Conservation (phyloP, 2,329 filamentous ascomycete species). For the Trichoderma aggressivum region DNA sequence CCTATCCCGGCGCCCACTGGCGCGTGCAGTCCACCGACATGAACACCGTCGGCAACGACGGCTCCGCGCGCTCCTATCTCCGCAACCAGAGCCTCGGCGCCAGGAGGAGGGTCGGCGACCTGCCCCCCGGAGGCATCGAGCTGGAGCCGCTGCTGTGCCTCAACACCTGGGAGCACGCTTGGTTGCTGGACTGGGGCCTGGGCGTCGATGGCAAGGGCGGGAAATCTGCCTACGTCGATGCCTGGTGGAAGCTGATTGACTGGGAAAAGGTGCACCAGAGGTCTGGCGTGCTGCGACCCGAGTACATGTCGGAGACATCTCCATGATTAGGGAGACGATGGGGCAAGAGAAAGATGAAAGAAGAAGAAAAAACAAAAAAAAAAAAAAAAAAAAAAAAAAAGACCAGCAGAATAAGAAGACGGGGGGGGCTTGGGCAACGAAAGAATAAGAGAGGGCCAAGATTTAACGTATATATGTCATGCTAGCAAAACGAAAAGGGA, state of each 20-base stretch:
- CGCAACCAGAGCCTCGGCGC: slow-evolving; percentile 35
- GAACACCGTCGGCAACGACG: slow-evolving; percentile 55
- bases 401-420: neutral
- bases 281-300: slow-evolving; percentile 33
- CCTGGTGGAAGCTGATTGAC: slow-evolving; percentile 86
- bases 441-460: neutral
- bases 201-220: slow-evolving; percentile 58
- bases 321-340: neutral
- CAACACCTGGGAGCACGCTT: slow-evolving; percentile 96
- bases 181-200: slow-evolving; percentile 74
- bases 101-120: slow-evolving; percentile 30
- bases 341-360: neutral
- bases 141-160: slow-evolving; percentile 80
- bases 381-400: neutral
- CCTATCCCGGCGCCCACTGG: slow-evolving; percentile 81
- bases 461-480: slow-evolving; percentile 10
- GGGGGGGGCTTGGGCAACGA: too few species aligned
- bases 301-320: slow-evolving; percentile 31
- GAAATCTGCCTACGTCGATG: slow-evolving; percentile 71
- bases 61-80: slow-evolving; percentile 38
- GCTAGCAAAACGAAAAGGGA: neutral
- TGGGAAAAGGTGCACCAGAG: slow-evolving; percentile 68
- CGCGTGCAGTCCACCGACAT: slow-evolving; percentile 67
- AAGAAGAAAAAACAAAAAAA: neutral
- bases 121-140: slow-evolving; percentile 64